Evolutionary conservation across 805 yeast genomes (phyloP), one percentile per base, ranked within the genome.

Genomic region (Barnettozyma pratensis): DNA sequence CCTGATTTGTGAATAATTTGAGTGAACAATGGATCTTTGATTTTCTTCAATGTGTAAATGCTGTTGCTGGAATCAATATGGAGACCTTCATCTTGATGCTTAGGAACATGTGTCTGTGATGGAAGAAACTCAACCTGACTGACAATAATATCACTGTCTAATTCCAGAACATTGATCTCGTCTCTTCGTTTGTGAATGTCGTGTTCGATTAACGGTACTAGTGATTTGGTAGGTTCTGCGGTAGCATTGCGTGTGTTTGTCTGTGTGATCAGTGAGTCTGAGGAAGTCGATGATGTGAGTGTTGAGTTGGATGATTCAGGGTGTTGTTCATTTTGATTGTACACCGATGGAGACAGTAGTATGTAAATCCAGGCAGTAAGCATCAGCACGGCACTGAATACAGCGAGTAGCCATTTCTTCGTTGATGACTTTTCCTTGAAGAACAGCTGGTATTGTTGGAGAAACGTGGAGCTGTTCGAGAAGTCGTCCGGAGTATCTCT

Each of bases 41-140:
- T 54, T 46, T 6, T 52, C 57, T 1, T 55, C 46, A 3, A 60
- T 31, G 34, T 31, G 11, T 8, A 31, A 11, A 31, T 11, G 11
- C 34, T 11, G 11, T 31, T 31, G 8, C 11, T 31, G 11, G 8
- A 8, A 11, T 31, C 56, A 25, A 61, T 44, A 45, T 74, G 74
- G 19, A 69, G 58, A 2, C 83, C 83, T 34, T 76, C 73, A 50
- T 78, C 83, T 5, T 55, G 55, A 7, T 59, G 61, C 27, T 64
- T 63, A 25, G 39, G 4, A 50, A 45, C n/a, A 50, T 45, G 7
- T 4, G 51, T 45, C 4, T 66, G 61, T 5, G 63, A 66, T 10
- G 49, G 54, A 4, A 63, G 61, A 52, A 61, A 60, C 48, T 49
- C 53, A 38, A 66, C 60, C 1, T 60, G 48, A 8, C 49, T 48